Conservation (phyloP, 208 protist species). For the Wallacemonas sp. region DNA sequence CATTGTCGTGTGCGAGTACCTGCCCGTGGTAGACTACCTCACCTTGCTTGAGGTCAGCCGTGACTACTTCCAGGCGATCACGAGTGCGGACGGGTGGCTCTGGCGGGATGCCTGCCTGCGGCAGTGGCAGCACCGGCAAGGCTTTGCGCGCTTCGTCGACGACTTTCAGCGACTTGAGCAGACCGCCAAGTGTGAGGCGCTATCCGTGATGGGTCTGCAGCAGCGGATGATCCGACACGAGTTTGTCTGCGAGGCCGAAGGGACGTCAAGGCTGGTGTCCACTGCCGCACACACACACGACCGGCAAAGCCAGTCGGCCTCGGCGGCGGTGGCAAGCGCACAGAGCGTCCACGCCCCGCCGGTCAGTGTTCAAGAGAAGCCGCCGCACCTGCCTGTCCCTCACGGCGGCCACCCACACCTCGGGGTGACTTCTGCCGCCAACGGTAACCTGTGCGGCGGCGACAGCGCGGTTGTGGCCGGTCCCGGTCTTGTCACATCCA, state of each 20-base stretch:
- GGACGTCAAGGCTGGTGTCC: neutral
- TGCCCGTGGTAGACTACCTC: conserved; percentile 43
- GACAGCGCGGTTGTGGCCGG: too few relatives aligned
- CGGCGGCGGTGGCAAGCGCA: too few relatives aligned
- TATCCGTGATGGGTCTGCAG: conserved; percentile 44
- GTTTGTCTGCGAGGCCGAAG: conserved; percentile 12
- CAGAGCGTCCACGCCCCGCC: too few relatives aligned
- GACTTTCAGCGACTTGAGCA: conserved; percentile 22
- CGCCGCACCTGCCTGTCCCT: too few relatives aligned
- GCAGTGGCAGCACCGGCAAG: conserved; percentile 60
- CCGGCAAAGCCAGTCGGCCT: too few relatives aligned
- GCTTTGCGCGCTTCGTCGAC: conserved; percentile 45
- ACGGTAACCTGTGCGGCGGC: too few relatives aligned
- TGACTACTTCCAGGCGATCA: conserved; percentile 49
- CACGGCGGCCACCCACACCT: too few relatives aligned
- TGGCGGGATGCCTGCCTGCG: conserved; percentile 62
- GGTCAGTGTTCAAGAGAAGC: too few relatives aligned
- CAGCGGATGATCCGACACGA: conserved; percentile 49
- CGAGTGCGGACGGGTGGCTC: conserved; percentile 43
- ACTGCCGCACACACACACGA: too few relatives aligned
- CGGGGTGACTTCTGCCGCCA: too few relatives aligned
- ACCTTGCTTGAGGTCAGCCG: conserved; percentile 63
- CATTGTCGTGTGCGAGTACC: conserved; percentile 47
- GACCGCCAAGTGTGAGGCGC: conserved; percentile 32
- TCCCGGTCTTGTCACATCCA: too few relatives aligned